These are phyloP conservation scores for Uronychia setigera DNA, from an alignment of 73 alveolate species.

Conservation along the genomic window DNA sequence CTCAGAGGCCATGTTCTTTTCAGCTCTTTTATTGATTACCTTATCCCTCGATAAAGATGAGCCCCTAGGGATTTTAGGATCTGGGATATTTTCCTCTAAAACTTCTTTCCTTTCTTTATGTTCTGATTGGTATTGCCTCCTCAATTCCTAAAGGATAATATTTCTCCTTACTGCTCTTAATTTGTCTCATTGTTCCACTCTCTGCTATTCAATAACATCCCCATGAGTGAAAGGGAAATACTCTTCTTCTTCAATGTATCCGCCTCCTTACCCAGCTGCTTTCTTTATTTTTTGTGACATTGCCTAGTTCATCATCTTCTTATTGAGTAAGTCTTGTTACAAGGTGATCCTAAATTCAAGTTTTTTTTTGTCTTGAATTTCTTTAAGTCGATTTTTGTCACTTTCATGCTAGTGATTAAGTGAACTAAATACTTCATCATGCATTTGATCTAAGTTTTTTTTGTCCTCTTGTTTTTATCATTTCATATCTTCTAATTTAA, in stretches of 20 bases:
- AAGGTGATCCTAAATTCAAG: background rate
- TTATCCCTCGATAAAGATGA: background rate
- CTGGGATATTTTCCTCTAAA: background rate
- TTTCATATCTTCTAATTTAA: background rate
- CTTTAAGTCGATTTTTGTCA: slow-evolving; percentile 7
- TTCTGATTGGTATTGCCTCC: background rate
- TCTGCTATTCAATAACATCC: slow-evolving; percentile 18
- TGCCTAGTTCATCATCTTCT: no score
- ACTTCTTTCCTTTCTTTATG: background rate
- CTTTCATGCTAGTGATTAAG: background rate
- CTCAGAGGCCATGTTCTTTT: slow-evolving; percentile 20
- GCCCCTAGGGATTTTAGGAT: background rate
- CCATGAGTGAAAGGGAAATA: slow-evolving; percentile 37
- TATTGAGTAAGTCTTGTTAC: background rate
- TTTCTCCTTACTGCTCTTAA: slow-evolving; percentile 4
- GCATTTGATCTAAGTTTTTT: slow-evolving; percentile 8
- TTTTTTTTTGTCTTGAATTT: background rate
- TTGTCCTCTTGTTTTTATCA: background rate
- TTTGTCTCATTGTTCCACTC: background rate
- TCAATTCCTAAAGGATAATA: background rate
- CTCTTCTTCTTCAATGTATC: background rate
- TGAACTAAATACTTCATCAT: background rate
- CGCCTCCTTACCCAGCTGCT: background rate
- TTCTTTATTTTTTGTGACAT: slow-evolving; percentile 2
- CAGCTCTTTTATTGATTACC: slow-evolving; percentile 10